Evolutionary conservation across 805 yeast species (phyloP).

Genomic region (Yarrowia keelungensis): DNA sequence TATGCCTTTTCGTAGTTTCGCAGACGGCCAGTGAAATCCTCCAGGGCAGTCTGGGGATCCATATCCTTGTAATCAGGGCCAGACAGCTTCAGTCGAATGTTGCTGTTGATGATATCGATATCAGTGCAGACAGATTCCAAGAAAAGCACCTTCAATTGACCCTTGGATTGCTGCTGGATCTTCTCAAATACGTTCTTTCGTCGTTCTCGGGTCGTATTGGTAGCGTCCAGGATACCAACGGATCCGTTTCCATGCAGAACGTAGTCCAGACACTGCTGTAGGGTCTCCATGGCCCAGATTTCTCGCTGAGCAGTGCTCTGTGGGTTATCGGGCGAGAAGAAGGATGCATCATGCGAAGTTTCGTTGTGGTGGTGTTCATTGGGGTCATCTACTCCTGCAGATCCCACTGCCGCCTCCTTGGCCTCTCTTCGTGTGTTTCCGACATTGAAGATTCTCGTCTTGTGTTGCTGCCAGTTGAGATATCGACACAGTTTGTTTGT

Average conservation of each 20-base stretch:
- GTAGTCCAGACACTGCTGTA: conserved; percentile 82
- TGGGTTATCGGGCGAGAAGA: conserved; percentile 81
- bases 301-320: conserved; percentile 74
- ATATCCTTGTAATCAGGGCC: conserved; percentile 93
- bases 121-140: conserved; percentile 90
- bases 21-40: conserved; percentile 82
- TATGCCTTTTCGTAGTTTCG: conserved; percentile 86
- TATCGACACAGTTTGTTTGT: conserved; percentile 90
- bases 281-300: conserved; percentile 92
- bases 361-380: conserved; percentile 7
- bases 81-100: conserved; percentile 80
- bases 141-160: conserved; percentile 73
- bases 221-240: conserved; percentile 93
- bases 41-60: conserved; percentile 80
- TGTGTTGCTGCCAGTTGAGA: conserved; percentile 92
- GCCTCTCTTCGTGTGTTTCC: conserved; percentile 92
- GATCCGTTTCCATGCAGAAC: conserved; percentile 81
- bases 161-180: conserved; percentile 52
- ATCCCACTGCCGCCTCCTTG: conserved; percentile 41
- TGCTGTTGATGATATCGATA: conserved; percentile 76
- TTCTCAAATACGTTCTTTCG: conserved; percentile 64
- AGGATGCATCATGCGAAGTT: conserved; percentile 75
- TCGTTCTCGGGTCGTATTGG: conserved; percentile 80
- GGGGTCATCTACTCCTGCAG: conserved; percentile 9
- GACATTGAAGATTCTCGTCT: conserved; percentile 88